Evolutionary conservation across 768 basidiomycete species (phyloP), one percentile per base, ranked within the genome.

Genomic region (Agrocybe pediades): DNA sequence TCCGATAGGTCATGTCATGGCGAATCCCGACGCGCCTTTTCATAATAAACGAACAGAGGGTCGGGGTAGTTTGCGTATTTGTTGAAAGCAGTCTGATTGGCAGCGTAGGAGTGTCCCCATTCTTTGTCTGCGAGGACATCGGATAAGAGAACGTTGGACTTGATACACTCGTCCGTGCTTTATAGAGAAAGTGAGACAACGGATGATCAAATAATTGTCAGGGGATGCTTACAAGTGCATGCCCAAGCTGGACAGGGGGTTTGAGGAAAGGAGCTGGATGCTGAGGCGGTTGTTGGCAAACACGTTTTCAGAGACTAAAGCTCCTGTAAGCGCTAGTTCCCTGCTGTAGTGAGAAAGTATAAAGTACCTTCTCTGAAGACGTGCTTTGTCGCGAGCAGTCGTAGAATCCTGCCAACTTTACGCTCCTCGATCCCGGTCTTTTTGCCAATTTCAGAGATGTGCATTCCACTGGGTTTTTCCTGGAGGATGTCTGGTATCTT

Each of bases 251-350:
- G 62, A 59, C 1, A 75, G 51, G 2, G 70, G 66, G 25, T 72
- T 68, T 1, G 61, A 59, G 6, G 73, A 72, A 1, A 70, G 46
- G 1, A 76, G 62, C 26, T 66, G 60, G 30, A 72, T 55, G 49
- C 71, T 74, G 1, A 79, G 62, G 0, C 75, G 68, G 56, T 75
- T 79, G 50, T 79, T 77, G 3, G 73, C 70, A 47, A 74, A 78
- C 0, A 74, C 70, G 41, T 75, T 67, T 11, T 59, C 59, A 21
- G 60, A 58, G 2, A 76, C 75, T 76, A 43, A 6, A 8, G n/a
- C 9, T 13, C 11, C n/a, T n/a, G n/a, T n/a, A n/a, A n/a, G n/a
- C n/a, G n/a, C n/a, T n/a, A n/a, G n/a, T n/a, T n/a, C n/a, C n/a
- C n/a, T n/a, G n/a, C n/a, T n/a, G n/a, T n/a, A n/a, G n/a, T n/a